Base-by-base conservation (phyloP, 305 asterid genomes). In the Fraxinus ornus region DNA sequence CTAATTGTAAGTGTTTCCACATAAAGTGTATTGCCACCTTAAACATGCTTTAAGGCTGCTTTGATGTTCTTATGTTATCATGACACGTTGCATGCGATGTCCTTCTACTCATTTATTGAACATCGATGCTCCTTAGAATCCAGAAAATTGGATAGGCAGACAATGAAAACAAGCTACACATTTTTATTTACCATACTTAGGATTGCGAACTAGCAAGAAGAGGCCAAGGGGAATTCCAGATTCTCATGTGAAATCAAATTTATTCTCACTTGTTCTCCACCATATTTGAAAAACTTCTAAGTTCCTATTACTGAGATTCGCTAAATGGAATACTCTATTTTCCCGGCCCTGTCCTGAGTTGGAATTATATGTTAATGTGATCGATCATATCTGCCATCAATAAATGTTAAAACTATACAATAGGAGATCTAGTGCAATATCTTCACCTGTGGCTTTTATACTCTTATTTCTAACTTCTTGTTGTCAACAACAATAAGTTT, bases 1-100 rank as follows among this genome's bases (percentile, higher is more conserved):
- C 87, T 93, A 83, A 91, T 93, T 82, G 98, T 94, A 89, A 92
- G 98, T 88, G 79, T 78, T 78, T 77, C 32, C 17, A 7, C n/a
- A 33, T 6, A n/a, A 71, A 15, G 19, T 47, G 17, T 73, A 37
- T 1, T 41, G 9, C 70, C 22, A 2, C 44, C 62, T 28, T 15
- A 49, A 47, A 13, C 15, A 2, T 0, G 28, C 71, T 77, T 30
- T 49, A 8, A 17, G 44, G 32, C 76, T 32, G 22, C 41, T 71
- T 71, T 32, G n/a, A 22, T 70, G 76, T 70, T 70, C 76, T 30
- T 12, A 70, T 13, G 22, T 30, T 32, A 30, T 70, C 6, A 15
- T 70, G 41, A 57, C 41, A 30, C 0, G 19, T 28, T 70, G 41
- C 24, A 32, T 28, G 39, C 41, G 7, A 28, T 32, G 47, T 71